Evolutionary conservation across 176 grass and related monocot genomes (phyloP), one percentile per base, ranked within the genome.

Genomic region (Otatea glauca): DNA sequence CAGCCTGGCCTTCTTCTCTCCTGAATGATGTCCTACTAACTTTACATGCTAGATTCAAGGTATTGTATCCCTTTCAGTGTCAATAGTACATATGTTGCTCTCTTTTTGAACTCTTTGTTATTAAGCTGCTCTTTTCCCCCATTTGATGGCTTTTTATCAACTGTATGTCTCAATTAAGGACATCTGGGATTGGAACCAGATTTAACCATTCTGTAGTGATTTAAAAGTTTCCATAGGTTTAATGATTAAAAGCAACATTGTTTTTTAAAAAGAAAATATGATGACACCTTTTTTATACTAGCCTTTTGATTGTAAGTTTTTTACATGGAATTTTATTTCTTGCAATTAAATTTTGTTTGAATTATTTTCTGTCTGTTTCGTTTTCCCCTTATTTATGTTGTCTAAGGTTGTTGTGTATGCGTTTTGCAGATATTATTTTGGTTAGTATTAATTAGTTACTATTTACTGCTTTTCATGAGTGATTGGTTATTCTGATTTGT

Each of bases 1-100:
- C 93, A 68, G 89, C 92, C 58, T 99, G 96, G 96, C 91, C 96
- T 85, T 99, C 93, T n/a, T 89, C 96, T 80, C 83, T 96, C 51
- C 89, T 99, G 71, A 99, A 99, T 89, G 96, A 99, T 91, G 91
- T 96, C 59, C 89, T 99, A 68, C 90, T 96, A 55, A 99, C 96
- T 84, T 87, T 99, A 69, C 96, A 99, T 81, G 96, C 96, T 88
- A 87, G 96, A 68, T 99, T 99, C 81, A 99, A 99, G 93, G 96
- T 98, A 90, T 61, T 81, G 29, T 17, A 67, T 47, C 66, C 69
- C 65, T 78, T 83, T 69, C 34, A 68, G 14, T 64, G 59, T 69
- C 45, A 51, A 56, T 79, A 68, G 37, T 80, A 70, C 80, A 37
- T 72, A 47, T 37, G 35, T 81, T 42, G n/a, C 59, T 29, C 32